These are phyloP conservation scores for Boletus subcaerulescens DNA, from an alignment of 768 basidiomycete species.

Conservation along the genomic window DNA sequence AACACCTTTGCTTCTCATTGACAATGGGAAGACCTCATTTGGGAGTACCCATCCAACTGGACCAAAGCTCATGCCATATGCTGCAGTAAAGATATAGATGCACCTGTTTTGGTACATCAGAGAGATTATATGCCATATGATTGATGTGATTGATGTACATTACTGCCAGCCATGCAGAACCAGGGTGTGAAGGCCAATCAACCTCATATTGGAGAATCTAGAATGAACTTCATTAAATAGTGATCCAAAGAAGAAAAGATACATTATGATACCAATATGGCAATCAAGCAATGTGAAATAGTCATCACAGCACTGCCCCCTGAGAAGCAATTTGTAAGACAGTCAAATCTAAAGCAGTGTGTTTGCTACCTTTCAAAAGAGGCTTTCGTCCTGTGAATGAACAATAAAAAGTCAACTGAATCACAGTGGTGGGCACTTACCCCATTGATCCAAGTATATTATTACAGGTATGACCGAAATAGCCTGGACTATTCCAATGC, in stretches of 20 bases:
- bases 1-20: conserved; percentile 78
- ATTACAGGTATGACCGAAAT: conserved; percentile 75
- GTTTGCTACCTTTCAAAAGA: conserved; percentile 48
- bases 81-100: conserved; percentile 72
- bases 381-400: conserved; percentile 55
- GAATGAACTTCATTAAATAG: neutral
- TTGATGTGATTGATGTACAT: conserved; percentile 39
- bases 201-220: conserved; percentile 49
- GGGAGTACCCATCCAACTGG: conserved; percentile 85
- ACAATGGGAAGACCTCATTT: conserved; percentile 77
- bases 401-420: neutral
- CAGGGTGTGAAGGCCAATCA: conserved; percentile 56
- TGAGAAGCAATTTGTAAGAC: conserved; percentile 8
- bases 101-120: conserved; percentile 35
- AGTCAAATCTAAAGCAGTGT: neutral
- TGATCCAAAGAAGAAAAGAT: neutral
- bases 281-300: conserved; percentile 60
- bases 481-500: conserved; percentile 77
- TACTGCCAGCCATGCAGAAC: conserved; percentile 69
- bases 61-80: conserved; percentile 76
- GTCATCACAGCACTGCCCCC: conserved; percentile 66
- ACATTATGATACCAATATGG: conserved; percentile 48
- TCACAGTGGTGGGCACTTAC: conserved; percentile 30
- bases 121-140: neutral
- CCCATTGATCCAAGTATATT: conserved; percentile 62